A percentile compares a stretch with the other conserved stretches of the same genome.
phyloP scores from a whole-genome alignment of 202 grass and related monocot species.

The Tripidium arundinaceum region DNA sequence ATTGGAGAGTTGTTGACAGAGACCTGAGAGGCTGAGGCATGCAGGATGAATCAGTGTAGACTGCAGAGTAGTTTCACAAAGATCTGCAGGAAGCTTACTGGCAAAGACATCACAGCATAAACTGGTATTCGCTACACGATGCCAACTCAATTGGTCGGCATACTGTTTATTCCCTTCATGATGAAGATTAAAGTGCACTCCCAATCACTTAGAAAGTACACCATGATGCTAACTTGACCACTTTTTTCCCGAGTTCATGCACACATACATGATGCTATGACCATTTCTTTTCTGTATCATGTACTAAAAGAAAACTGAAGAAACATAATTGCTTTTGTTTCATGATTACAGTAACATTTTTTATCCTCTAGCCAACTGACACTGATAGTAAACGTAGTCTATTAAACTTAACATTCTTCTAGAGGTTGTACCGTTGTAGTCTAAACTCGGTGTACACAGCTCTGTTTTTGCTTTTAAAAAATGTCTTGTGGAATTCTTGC shows the following conservation, averaged over 20 bases:
- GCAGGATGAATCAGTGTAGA: not conserved
- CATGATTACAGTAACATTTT: too few species aligned
- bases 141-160: not conserved
- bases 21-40: not conserved
- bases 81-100: not conserved
- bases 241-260: not conserved
- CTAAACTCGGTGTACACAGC: too few species aligned
- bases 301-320: not conserved
- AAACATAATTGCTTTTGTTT: not conserved
- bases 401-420: too few species aligned
- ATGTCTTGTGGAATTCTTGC: too few species aligned
- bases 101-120: not conserved
- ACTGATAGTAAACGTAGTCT: too few species aligned
- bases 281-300: not conserved
- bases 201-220: not conserved
- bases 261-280: not conserved
- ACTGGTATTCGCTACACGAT: too few species aligned
- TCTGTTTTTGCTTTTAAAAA: too few species aligned
- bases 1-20: not conserved
- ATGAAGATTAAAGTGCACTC: not conserved
- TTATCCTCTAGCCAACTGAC: too few species aligned
- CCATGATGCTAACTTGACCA: not conserved
- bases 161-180: not conserved
- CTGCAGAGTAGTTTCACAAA: not conserved
- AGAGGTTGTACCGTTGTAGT: too few species aligned